These are phyloP conservation scores for Vaccinium corymbosum DNA, from an alignment of 148 eudicot genomes.

Conservation along the genomic window DNA sequence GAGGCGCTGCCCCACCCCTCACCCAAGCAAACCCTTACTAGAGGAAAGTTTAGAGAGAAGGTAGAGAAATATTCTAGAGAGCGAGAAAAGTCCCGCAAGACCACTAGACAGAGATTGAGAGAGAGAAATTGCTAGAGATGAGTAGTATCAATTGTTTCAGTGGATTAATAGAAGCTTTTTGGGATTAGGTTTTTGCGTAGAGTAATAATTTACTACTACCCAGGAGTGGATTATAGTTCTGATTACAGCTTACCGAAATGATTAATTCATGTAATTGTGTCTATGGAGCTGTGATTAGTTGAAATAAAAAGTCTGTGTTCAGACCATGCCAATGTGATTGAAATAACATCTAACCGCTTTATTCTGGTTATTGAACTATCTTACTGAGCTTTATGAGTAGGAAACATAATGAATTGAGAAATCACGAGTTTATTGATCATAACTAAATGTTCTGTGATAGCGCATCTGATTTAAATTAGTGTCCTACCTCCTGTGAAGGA, in stretches of 20 bases:
- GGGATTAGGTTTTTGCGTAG: not conserved
- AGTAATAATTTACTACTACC: not conserved
- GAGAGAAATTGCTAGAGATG: not conserved
- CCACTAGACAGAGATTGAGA: too few species aligned
- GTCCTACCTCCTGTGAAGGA: not conserved
- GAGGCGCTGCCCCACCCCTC: too few species aligned
- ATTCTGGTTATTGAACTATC: not conserved
- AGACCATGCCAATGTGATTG: not conserved
- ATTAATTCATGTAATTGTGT: not conserved
- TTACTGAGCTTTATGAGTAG: not conserved
- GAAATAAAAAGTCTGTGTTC: slow-evolving; percentile 3
- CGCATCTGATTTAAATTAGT: not conserved
- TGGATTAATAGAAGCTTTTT: not conserved
- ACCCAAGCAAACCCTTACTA: too few species aligned
- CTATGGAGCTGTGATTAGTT: not conserved
- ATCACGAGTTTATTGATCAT: not conserved
- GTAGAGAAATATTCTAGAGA: too few species aligned
- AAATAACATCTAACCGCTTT: not conserved
- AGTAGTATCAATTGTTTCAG: not conserved
- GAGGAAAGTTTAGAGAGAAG: too few species aligned
- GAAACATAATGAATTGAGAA: slow-evolving; percentile 1
- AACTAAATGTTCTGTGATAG: not conserved
- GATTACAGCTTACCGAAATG: not conserved
- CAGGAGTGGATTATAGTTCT: not conserved
- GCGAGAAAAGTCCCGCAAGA: too few species aligned